Percentiles rank a stretch among this genome's conserved stretches.
These are phyloP conservation scores for Bombardia bombarda DNA, from an alignment of 495 filamentous ascomycete species.

Conservation along the genomic window DNA sequence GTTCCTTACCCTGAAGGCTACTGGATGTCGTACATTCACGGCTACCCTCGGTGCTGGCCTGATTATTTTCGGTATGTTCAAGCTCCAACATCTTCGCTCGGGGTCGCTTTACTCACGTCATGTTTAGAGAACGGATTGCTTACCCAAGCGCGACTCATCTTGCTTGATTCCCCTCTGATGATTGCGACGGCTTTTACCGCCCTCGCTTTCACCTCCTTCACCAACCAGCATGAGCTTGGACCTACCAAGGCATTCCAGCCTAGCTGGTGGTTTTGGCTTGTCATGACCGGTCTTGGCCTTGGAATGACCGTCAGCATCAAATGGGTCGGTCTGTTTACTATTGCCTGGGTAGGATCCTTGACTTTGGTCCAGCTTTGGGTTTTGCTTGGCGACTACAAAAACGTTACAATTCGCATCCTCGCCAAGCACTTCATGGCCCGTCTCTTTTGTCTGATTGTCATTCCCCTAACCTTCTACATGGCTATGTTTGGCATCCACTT, in stretches of 20 bases:
- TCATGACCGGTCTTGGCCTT: constrained; percentile 74
- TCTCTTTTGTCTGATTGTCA: constrained; percentile 84
- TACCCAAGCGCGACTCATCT: constrained; percentile 89
- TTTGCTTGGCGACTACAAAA: constrained; percentile 78
- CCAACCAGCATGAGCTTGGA: constrained; percentile 93
- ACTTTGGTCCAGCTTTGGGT: constrained; percentile 92
- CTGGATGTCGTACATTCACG: constrained; percentile 78
- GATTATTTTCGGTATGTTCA: constrained; percentile 74
- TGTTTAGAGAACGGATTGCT: constrained; percentile 80
- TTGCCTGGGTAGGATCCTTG: constrained; percentile 93
- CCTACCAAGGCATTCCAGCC: constrained; percentile 75
- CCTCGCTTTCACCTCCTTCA: constrained; percentile 84
- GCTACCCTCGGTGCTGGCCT: constrained; percentile 74
- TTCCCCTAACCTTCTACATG: constrained; percentile 86
- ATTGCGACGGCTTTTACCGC: constrained; percentile 91
- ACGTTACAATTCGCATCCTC: constrained; percentile 76
- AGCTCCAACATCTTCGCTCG: not conserved
- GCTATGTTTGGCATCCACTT: constrained; percentile 96
- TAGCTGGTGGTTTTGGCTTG: constrained; percentile 98
- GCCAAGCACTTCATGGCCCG: constrained; percentile 93
- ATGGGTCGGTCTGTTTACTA: constrained; percentile 98
- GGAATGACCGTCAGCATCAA: constrained; percentile 94
- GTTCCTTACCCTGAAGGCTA: constrained; percentile 88
- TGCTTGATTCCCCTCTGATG: constrained; percentile 91
- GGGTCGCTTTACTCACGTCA: constrained; percentile 1